Evolutionary conservation across 805 yeast species (phyloP), one percentile per base, ranked within the genome.

Genomic region (Candida endomychidarum): DNA sequence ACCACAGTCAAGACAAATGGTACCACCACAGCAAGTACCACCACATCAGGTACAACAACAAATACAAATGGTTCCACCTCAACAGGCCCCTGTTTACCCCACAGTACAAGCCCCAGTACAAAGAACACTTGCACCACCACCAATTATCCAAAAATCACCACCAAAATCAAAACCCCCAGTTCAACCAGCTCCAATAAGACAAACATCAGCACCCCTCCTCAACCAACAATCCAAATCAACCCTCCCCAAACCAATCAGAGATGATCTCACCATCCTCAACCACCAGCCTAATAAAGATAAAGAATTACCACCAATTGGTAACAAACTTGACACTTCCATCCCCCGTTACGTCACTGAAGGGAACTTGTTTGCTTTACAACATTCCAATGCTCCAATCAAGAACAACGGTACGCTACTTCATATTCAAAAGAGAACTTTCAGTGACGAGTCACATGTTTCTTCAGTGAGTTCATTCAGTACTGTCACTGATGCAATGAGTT

Each of bases 361-460:
- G 10, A 44, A 49, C 26, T 33, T 51, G 15, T 26, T 33, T 20
- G 31, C 41, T 10, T 24, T 40, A 12, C 35, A 47, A 9, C 16
- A 35, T 7, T 44, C 54, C 6, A 47, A 49, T 37, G 45, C 48
- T 14, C 47, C 40, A 16, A 11, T 40, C 6, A n/a, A 21, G n/a
- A 40, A 34, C 12, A 35, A 35, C 4, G 40, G 35, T 1, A 41
- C 40, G 12, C 30, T 38, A 8, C 42, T 47, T 15, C 46, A 42
- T 17, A 42, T 47, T 25, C 47, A 44, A 33, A 53, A 56, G 30
- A 42, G 73, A 37, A 54, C 54, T 8, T 61, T 63, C 41, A 65
- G 71, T 31, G 71, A 67, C 23, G 70, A 67, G 37, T 64, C 71
- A 1, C 56, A 52, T 14, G 67, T 62, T 2, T 64, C 70, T 4